These are phyloP conservation scores for Clarkia xantiana DNA, from an alignment of 345 rosid genomes.

Conservation along the genomic window DNA sequence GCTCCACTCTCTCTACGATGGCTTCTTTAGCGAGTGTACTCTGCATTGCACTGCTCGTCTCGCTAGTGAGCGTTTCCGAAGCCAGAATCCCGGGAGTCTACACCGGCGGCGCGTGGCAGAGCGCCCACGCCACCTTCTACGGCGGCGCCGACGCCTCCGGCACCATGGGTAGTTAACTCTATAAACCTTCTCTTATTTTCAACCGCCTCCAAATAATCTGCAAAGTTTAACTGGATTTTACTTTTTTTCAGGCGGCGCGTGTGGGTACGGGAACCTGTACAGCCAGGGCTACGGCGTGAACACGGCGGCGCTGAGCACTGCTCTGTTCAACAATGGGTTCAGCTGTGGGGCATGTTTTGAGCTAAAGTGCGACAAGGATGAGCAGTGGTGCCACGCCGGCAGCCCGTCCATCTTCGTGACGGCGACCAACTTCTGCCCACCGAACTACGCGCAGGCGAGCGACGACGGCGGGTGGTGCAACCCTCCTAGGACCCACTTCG, in stretches of 20 bases:
- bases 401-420: constrained; percentile 53
- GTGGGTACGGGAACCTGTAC: constrained; percentile 61
- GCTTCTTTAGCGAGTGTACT: too few species aligned
- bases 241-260: constrained; percentile 43
- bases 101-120: constrained; percentile 45
- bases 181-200: neutral
- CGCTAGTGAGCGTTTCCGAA: neutral
- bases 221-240: too few species aligned
- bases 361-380: constrained; percentile 46
- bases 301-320: constrained; percentile 71
- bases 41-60: too few species aligned
- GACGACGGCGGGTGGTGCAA: constrained; percentile 20
- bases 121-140: constrained; percentile 85
- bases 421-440: constrained; percentile 67
- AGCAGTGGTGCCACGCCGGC: constrained; percentile 57
- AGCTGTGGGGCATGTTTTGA: constrained; percentile 66
- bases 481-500: constrained; percentile 17
- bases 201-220: neutral
- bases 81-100: constrained; percentile 19
- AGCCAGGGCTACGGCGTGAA: constrained; percentile 67
- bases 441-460: constrained; percentile 14
- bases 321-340: constrained; percentile 49
- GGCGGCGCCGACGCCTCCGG: constrained; percentile 90
- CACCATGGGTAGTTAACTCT: constrained; percentile 21
- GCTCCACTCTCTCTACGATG: too few species aligned